phyloP scores from a whole-genome alignment of 2,329 filamentous ascomycete species.

The Epichloe hybrida region DNA sequence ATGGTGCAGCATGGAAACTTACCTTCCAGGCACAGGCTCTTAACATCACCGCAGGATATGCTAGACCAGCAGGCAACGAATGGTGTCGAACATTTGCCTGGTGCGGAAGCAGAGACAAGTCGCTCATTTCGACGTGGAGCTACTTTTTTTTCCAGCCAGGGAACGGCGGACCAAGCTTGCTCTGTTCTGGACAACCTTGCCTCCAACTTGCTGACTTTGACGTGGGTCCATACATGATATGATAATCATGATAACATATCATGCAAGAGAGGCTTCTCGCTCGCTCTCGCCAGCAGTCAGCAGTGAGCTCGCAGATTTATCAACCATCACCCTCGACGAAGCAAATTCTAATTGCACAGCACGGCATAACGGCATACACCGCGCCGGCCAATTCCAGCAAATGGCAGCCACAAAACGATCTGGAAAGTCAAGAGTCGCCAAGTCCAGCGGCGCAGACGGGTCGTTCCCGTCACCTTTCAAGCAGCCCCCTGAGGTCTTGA shows the following conservation, averaged over 20 bases:
- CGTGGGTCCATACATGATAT: no score
- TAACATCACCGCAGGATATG: slow-evolving; percentile 24
- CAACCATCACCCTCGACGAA: neutral
- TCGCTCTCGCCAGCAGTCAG: no score
- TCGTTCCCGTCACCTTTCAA: slow-evolving; percentile 53
- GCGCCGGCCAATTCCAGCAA: neutral
- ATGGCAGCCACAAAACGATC: slow-evolving; percentile 23
- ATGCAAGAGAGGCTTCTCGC: no score
- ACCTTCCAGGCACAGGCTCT: slow-evolving; percentile 29
- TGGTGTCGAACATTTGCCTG: neutral
- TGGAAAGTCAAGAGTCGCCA: slow-evolving; percentile 18
- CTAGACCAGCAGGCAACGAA: neutral
- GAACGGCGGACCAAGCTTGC: no score
- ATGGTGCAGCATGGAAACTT: neutral
- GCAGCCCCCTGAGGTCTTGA: slow-evolving; percentile 48
- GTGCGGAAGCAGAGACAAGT: neutral
- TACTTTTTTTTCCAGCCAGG: neutral
- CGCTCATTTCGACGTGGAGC: neutral
- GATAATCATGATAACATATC: no score
- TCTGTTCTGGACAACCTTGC: neutral
- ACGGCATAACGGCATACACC: neutral
- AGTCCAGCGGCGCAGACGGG: slow-evolving; percentile 13
- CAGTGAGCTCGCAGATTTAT: neutral
- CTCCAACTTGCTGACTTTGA: no score
- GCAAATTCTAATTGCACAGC: neutral